These are phyloP conservation scores for Helenozyma rhizophorensis DNA, from an alignment of 805 yeast genomes.

Conservation along the genomic window DNA sequence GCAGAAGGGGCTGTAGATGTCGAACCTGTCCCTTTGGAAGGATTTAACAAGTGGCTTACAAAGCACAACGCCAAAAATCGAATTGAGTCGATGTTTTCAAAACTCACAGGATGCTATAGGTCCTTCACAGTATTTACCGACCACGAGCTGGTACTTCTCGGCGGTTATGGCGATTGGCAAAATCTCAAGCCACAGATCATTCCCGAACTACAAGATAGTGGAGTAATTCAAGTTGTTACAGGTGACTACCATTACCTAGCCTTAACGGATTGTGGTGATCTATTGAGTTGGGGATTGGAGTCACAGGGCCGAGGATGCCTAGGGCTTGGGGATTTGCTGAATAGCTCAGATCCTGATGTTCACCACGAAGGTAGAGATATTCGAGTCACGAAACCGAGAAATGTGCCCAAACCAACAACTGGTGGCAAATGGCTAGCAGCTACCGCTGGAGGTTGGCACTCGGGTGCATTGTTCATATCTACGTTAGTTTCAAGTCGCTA, in stretches of 20 bases:
- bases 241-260: slow-evolving; percentile 75
- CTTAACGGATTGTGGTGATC: slow-evolving; percentile 50
- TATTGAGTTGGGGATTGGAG: slow-evolving; percentile 68
- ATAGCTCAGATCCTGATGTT: slow-evolving; percentile 8
- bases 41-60: slow-evolving; percentile 29
- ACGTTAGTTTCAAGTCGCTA: too few relatives aligned
- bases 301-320: slow-evolving; percentile 60
- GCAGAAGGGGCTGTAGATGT: slow-evolving; percentile 9
- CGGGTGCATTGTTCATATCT: slow-evolving; percentile 51
- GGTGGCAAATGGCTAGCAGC: slow-evolving; percentile 51
- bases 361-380: slow-evolving; percentile 11
- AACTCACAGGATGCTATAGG: slow-evolving; percentile 52
- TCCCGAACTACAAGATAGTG: slow-evolving; percentile 42
- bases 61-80: slow-evolving; percentile 14
- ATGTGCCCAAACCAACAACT: slow-evolving; percentile 1
- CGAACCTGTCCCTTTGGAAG: slow-evolving; percentile 18
- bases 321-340: slow-evolving; percentile 45
- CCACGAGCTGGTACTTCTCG: slow-evolving; percentile 43
- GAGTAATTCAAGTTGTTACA: slow-evolving; percentile 52
- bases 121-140: slow-evolving; percentile 54
- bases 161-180: slow-evolving; percentile 18
- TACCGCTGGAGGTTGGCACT: slow-evolving; percentile 80
- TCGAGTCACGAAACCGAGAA: slow-evolving; percentile 36
- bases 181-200: slow-evolving; percentile 26
- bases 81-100: slow-evolving; percentile 34